Evolutionary conservation across 2,329 filamentous ascomycete species (phyloP).

Genomic region (Aspergillus quadrilineatus): DNA sequence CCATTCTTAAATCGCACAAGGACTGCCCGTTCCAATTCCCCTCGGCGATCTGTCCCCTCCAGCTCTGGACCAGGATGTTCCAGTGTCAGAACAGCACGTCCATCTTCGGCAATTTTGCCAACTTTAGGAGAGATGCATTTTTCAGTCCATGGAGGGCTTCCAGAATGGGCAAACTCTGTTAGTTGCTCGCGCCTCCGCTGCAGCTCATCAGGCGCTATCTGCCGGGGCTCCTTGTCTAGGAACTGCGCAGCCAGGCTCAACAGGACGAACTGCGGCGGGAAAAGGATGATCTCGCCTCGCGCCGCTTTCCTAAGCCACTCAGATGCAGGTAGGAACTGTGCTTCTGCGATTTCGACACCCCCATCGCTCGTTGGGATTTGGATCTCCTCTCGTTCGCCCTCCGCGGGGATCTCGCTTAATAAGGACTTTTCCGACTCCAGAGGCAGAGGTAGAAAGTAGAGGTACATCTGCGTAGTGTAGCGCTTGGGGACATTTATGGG

Average conservation of each 20-base stretch:
- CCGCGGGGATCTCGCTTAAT: slow-evolving; percentile 33
- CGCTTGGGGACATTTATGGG: slow-evolving; percentile 68
- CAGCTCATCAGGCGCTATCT: slow-evolving; percentile 28
- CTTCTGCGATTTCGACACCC: slow-evolving; percentile 69
- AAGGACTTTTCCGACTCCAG: slow-evolving; percentile 31
- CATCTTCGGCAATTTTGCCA: slow-evolving; percentile 44
- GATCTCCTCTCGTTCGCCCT: slow-evolving; percentile 56
- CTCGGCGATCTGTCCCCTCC: slow-evolving; percentile 48
- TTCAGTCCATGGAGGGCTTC: slow-evolving; percentile 46
- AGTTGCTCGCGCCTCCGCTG: slow-evolving; percentile 45
- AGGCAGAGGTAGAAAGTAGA: slow-evolving; percentile 77
- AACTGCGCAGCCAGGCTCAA: slow-evolving; percentile 53
- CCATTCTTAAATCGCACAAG: slow-evolving; percentile 58
- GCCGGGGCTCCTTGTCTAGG: slow-evolving; percentile 42
- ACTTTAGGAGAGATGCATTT: slow-evolving; percentile 49
- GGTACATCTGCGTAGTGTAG: slow-evolving; percentile 95
- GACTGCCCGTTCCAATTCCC: slow-evolving; percentile 56
- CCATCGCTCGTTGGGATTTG: slow-evolving; percentile 72
- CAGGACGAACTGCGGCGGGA: slow-evolving; percentile 78
- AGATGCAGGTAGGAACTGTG: slow-evolving; percentile 69
- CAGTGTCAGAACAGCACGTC: slow-evolving; percentile 53
- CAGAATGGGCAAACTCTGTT: slow-evolving; percentile 49
- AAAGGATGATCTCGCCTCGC: slow-evolving; percentile 71
- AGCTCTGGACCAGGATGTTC: slow-evolving; percentile 58
- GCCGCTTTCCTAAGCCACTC: slow-evolving; percentile 68